Conservation (phyloP, 2,329 filamentous ascomycete species). For the Hymenoscyphus linearis region DNA sequence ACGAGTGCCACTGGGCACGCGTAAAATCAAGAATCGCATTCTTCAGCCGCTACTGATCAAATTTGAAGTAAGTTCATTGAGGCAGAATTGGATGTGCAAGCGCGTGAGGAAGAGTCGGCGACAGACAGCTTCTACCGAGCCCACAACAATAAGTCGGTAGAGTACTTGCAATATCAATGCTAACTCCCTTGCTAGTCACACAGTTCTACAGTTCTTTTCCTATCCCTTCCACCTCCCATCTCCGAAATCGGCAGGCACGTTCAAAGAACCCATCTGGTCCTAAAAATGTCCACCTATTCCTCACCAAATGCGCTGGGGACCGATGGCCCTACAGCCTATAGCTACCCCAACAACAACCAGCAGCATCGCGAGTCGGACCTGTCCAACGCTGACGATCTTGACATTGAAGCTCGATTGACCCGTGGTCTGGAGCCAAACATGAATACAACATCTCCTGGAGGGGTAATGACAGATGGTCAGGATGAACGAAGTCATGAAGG, state of each 20-base stretch:
- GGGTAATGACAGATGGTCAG: conserved; percentile 34
- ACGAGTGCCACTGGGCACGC: neutral
- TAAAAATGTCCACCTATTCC: conserved; percentile 29
- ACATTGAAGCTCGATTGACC: conserved; percentile 41
- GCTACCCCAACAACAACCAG: conserved; percentile 17
- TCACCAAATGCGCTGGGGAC: conserved; percentile 27
- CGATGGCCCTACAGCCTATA: conserved; percentile 28
- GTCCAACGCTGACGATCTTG: conserved; percentile 41
- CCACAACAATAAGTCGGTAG: conserved; percentile 8
- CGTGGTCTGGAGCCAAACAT: conserved; percentile 41
- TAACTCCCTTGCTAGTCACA: conserved; percentile 19
- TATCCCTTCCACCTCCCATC: neutral
- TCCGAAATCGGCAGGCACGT: neutral
- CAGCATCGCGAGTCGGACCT: conserved; percentile 25
- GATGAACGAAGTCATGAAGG: conserved; percentile 33
- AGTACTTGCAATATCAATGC: conserved; percentile 20
- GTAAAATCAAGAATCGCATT: neutral
- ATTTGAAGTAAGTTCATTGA: conserved; percentile 15
- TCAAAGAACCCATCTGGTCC: neutral
- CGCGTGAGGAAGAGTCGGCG: neutral
- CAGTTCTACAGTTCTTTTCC: neutral
- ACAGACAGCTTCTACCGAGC: conserved; percentile 5
- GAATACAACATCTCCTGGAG: conserved; percentile 31
- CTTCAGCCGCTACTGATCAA: neutral
- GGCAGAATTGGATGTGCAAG: conserved; percentile 16